Base-by-base conservation (phyloP, 352 stramenopile species). In the Globisporangium middletonii region DNA sequence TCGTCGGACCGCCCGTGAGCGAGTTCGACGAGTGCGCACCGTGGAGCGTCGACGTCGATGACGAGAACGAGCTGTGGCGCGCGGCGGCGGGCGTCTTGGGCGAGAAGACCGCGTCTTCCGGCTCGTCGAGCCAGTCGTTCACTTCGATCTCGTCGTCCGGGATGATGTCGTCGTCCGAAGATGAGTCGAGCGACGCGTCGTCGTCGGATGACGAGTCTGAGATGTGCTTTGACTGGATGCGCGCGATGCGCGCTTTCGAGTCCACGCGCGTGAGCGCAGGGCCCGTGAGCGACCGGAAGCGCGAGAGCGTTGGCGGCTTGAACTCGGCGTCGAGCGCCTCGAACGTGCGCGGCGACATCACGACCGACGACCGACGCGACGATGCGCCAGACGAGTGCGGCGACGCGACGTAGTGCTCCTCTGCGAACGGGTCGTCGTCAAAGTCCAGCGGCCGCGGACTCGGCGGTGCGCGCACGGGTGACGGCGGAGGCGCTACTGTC, bases 41-140 rank as follows among this genome's bases (percentile, higher is more conserved):
- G 56, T 67, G 77, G 6, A 60, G 54, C 18, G 62, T 74, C 11
- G 78, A 79, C 11, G 77, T 74, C 0, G 66, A 72, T 38, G 78
- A 80, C 7, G 74, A 79, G 35, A 79, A 89, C 50, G 79, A 88
- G 50, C 61, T 75, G 55, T 86, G 37, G 57, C 65, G 55, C 62
- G 65, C 37, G 62, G 63, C 23, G 52, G 43, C 37, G 62, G 68
- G 27, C 5, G 64, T 53, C 46, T 71, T 72, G 35, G 78, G 78
- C 15, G 81, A 80, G 44, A 86, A 61, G 38, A 89, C 62, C 0
- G 75, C 75, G 55, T 87, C 76, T 27, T 88, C 72, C 0, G 75
- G 74, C 37, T 89, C 82, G 64, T 88, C 82, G 19, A 92, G 79
- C 82, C 82, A 92, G 63, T 92, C 82, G 53, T 70, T 83, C 15